These are phyloP conservation scores for Arabidopsis lyrata DNA, from an alignment of 441 rosid species.

Conservation along the genomic window DNA sequence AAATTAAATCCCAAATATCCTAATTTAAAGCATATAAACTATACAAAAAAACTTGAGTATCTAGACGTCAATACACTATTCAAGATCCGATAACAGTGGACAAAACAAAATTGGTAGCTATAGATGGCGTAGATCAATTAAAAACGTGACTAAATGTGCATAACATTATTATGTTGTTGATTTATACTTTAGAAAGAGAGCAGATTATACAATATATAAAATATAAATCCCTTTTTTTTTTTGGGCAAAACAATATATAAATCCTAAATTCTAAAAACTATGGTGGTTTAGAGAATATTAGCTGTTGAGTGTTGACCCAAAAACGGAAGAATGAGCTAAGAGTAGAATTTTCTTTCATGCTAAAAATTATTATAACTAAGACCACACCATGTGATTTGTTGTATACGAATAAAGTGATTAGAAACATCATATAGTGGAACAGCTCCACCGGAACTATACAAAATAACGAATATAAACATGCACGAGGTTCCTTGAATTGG, in stretches of 20 bases:
- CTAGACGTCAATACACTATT: background rate
- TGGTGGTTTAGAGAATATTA: background rate
- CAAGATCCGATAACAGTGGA: background rate
- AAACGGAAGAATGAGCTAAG: background rate
- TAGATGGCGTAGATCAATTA: background rate
- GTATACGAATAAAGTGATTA: conserved; percentile 4
- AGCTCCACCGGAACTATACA: conserved; percentile 14
- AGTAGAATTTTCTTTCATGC: background rate
- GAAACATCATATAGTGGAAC: conserved; percentile 8
- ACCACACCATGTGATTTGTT: background rate
- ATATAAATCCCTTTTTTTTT: too few relatives aligned
- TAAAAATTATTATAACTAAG: background rate
- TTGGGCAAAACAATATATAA: background rate
- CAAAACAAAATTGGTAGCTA: background rate
- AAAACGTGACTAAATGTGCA: background rate
- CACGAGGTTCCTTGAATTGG: background rate
- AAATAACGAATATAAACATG: background rate
- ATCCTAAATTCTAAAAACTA: background rate
- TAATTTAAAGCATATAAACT: background rate
- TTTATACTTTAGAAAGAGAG: background rate
- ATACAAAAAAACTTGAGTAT: background rate
- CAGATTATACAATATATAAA: background rate
- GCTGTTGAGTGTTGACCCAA: background rate
- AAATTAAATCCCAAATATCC: background rate
- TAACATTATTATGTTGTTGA: background rate